Conservation (phyloP, 768 basidiomycete species). For the Kwoniella heveanensis region DNA sequence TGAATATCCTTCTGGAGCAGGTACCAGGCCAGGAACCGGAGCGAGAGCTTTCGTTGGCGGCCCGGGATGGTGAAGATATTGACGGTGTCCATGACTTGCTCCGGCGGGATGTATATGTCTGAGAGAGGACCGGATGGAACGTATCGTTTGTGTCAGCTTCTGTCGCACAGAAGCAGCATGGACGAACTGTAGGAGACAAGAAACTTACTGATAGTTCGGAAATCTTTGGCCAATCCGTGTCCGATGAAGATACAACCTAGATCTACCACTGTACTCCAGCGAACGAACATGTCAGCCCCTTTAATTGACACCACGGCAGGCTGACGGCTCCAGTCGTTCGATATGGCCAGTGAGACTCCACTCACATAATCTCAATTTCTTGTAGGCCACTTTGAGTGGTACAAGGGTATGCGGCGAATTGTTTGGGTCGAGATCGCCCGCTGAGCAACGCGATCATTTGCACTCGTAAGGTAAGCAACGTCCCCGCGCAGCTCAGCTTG, state of each 20-base stretch:
- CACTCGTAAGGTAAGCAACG: neutral
- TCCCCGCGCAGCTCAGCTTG: too few species aligned
- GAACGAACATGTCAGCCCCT: neutral
- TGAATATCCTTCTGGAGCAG: slow-evolving; percentile 90
- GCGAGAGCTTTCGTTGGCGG: slow-evolving; percentile 82
- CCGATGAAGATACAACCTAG: slow-evolving; percentile 95
- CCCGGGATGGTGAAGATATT: slow-evolving; percentile 85
- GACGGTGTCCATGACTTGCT: slow-evolving; percentile 95
- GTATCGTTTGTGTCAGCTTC: too few species aligned
- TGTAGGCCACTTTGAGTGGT: slow-evolving; percentile 96
- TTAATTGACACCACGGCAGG: too few species aligned
- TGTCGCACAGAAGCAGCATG: too few species aligned
- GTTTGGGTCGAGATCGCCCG: slow-evolving; percentile 85
- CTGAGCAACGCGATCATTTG: slow-evolving; percentile 58
- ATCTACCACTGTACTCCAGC: slow-evolving; percentile 66
- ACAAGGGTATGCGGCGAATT: slow-evolving; percentile 84
- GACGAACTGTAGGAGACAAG: neutral
- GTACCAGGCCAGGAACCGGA: slow-evolving; percentile 92
- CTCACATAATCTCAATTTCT: slow-evolving; percentile 76
- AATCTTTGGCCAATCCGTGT: slow-evolving; percentile 95
- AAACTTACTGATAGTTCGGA: slow-evolving; percentile 90
- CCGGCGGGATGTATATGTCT: slow-evolving; percentile 96
- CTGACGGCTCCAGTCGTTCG: too few species aligned
- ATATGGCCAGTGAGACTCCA: too few species aligned
- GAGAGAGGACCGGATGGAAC: neutral